Conservation (phyloP, 371 early-diverging fungal genomes). For the Lichtheimia ramosa region DNA sequence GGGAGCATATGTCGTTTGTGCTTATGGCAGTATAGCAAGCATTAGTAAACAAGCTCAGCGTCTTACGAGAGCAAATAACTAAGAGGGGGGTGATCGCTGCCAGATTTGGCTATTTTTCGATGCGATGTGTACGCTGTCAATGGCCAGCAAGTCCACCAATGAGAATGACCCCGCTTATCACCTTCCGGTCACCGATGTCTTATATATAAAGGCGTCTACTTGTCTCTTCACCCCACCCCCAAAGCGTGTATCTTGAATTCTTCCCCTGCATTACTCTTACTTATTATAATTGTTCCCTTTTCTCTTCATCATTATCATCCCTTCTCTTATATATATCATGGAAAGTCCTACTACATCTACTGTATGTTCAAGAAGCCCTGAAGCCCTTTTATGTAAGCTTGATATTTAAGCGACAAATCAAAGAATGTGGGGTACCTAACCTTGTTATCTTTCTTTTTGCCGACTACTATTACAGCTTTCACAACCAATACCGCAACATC, state of each 20-base stretch:
- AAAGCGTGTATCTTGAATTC: not conserved
- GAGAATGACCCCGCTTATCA: constrained; percentile 1
- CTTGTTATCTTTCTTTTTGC: not conserved
- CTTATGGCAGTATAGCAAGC: too few species aligned
- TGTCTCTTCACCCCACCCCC: not conserved
- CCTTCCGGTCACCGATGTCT: not conserved
- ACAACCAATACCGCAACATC: constrained; percentile 49
- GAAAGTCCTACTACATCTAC: constrained; percentile 26
- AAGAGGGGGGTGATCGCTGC: not conserved
- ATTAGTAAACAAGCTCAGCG: too few species aligned
- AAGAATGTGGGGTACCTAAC: not conserved
- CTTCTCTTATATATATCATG: constrained; percentile 9
- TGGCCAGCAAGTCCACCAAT: constrained; percentile 1
- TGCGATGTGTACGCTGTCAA: not conserved
- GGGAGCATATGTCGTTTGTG: too few species aligned
- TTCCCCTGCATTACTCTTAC: not conserved
- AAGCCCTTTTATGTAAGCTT: constrained; percentile 45
- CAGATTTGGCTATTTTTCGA: not conserved
- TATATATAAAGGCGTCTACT: not conserved
- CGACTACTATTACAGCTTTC: constrained; percentile 24
- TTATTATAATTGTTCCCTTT: not conserved
- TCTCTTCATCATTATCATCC: not conserved
- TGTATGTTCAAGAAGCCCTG: constrained; percentile 49
- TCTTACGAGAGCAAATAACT: too few species aligned
- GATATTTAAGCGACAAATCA: not conserved